phyloP scores from a whole-genome alignment of 768 basidiomycete genomes.

The Stropharia rugosoannulata region DNA sequence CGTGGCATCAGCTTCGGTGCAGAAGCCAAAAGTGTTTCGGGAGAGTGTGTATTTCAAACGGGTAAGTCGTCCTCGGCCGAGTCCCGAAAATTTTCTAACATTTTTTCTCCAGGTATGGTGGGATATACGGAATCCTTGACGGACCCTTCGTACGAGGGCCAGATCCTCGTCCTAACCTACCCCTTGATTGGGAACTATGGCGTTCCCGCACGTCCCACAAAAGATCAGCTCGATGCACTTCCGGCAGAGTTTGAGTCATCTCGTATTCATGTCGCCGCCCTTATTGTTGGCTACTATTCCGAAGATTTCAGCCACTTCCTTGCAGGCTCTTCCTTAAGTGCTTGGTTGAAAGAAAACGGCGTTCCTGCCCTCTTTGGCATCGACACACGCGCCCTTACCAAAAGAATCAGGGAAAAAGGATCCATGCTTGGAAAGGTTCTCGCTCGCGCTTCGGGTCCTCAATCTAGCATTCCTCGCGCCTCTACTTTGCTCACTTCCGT shows the following conservation, averaged over 20 bases:
- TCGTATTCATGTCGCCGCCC: slow-evolving; percentile 88
- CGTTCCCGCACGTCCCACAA: slow-evolving; percentile 69
- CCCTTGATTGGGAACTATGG: slow-evolving; percentile 98
- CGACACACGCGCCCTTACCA: slow-evolving; percentile 95
- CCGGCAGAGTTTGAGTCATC: slow-evolving; percentile 90
- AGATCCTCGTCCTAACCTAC: slow-evolving; percentile 97
- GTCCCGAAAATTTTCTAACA: slow-evolving; percentile 13
- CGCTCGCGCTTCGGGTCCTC: slow-evolving; percentile 52
- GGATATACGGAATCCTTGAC: slow-evolving; percentile 98
- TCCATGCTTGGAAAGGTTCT: slow-evolving; percentile 88
- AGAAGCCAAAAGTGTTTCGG: slow-evolving; percentile 84
- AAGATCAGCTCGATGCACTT: slow-evolving; percentile 48
- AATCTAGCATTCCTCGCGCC: slow-evolving; percentile 34
- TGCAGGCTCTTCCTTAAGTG: slow-evolving; percentile 79
- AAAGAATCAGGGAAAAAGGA: slow-evolving; percentile 93
- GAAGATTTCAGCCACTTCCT: slow-evolving; percentile 94
- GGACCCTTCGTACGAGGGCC: slow-evolving; percentile 97
- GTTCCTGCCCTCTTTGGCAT: slow-evolving; percentile 95
- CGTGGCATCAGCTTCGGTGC: slow-evolving; percentile 94
- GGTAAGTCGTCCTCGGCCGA: slow-evolving; percentile 48
- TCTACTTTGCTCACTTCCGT: slow-evolving; percentile 42
- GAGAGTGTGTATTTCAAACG: slow-evolving; percentile 99
- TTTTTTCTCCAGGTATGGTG: slow-evolving; percentile 81
- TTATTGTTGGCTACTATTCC: slow-evolving; percentile 93
- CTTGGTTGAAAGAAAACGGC: slow-evolving; percentile 94